Conservation (phyloP, 2,329 filamentous ascomycete species). For the Fusarium robinianum region DNA sequence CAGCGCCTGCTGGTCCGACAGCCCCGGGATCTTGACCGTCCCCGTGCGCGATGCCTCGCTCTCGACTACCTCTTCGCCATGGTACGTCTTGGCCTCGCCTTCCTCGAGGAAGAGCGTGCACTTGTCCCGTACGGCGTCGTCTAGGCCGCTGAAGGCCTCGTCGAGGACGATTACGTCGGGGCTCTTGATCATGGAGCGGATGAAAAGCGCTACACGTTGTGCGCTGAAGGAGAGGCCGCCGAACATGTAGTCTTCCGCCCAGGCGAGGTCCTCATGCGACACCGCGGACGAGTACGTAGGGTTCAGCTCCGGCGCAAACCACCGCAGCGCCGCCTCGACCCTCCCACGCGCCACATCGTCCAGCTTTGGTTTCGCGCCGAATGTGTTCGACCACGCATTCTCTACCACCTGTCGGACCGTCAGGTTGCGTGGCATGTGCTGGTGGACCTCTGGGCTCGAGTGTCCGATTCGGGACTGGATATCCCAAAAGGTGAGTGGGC, state of each 20-base stretch:
- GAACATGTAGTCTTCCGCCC: slow-evolving; percentile 71
- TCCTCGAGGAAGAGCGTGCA: slow-evolving; percentile 79
- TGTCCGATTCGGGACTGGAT: slow-evolving; percentile 89
- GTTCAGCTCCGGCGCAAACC: slow-evolving; percentile 81
- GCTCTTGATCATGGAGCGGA: slow-evolving; percentile 78
- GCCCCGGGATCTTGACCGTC: slow-evolving; percentile 59
- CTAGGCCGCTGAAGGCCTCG: slow-evolving; percentile 87
- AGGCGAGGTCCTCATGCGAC: slow-evolving; percentile 49
- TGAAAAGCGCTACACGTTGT: slow-evolving; percentile 83
- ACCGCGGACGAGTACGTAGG: slow-evolving; percentile 47
- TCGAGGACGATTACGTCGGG: slow-evolving; percentile 84
- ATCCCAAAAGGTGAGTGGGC: slow-evolving; percentile 88
- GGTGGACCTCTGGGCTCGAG: slow-evolving; percentile 90
- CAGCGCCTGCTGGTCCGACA: slow-evolving; percentile 75
- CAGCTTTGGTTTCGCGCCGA: slow-evolving; percentile 71
- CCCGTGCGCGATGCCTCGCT: slow-evolving; percentile 52
- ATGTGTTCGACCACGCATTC: slow-evolving; percentile 90
- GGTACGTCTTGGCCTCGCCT: slow-evolving; percentile 57
- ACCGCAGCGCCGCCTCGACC: slow-evolving; percentile 71
- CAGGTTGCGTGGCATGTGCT: slow-evolving; percentile 82
- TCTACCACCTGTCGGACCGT: slow-evolving; percentile 76
- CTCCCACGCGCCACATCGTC: slow-evolving; percentile 58
- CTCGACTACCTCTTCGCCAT: slow-evolving; percentile 47
- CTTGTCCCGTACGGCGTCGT: slow-evolving; percentile 79
- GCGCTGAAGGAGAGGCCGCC: slow-evolving; percentile 77